Evolutionary conservation across 1,284 basidiomycete genomes (phyloP).

Genomic region (Heterobasidion occidentale): DNA sequence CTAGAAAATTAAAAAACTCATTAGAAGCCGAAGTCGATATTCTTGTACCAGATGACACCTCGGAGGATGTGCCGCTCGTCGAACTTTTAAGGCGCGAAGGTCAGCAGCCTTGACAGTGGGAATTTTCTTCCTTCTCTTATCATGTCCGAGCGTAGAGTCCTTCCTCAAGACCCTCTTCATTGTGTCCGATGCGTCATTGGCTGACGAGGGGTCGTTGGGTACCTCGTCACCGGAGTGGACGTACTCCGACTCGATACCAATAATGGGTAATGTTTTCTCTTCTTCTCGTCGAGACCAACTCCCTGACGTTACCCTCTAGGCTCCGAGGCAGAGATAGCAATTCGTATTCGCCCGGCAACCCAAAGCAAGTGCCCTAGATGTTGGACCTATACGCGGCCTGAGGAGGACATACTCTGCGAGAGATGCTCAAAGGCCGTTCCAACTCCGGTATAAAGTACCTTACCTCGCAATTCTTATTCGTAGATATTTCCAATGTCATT

Average conservation of each 20-base stretch:
- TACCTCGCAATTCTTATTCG: not conserved
- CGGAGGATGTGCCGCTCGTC: conserved; percentile 12
- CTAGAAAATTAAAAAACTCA: conserved; percentile 62
- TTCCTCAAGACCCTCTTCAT: conserved; percentile 71
- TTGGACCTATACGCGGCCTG: conserved; percentile 58
- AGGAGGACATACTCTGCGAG: conserved; percentile 44
- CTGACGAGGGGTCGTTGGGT: conserved; percentile 31
- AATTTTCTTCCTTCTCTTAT: not conserved
- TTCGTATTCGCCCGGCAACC: conserved; percentile 47
- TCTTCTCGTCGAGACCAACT: conserved; percentile 4
- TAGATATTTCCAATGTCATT: conserved; percentile 1
- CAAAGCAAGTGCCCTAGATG: conserved; percentile 69
- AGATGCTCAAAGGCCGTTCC: conserved; percentile 39
- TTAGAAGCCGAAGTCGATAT: conserved; percentile 56
- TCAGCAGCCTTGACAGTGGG: conserved; percentile 13
- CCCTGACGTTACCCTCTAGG: not conserved
- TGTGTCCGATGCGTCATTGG: conserved; percentile 57
- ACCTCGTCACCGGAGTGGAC: conserved; percentile 36
- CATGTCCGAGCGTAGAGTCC: conserved; percentile 30
- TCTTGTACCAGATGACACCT: conserved; percentile 16
- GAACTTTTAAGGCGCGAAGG: conserved; percentile 44
- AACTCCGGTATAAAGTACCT: conserved; percentile 1
- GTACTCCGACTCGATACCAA: conserved; percentile 31
- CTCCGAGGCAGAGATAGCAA: conserved; percentile 27
- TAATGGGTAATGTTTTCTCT: conserved; percentile 31